Evolutionary conservation across 139 green algal genomes (phyloP), one percentile per base, ranked within the genome.

Genomic region (Raphidocelis subcapitata): DNA sequence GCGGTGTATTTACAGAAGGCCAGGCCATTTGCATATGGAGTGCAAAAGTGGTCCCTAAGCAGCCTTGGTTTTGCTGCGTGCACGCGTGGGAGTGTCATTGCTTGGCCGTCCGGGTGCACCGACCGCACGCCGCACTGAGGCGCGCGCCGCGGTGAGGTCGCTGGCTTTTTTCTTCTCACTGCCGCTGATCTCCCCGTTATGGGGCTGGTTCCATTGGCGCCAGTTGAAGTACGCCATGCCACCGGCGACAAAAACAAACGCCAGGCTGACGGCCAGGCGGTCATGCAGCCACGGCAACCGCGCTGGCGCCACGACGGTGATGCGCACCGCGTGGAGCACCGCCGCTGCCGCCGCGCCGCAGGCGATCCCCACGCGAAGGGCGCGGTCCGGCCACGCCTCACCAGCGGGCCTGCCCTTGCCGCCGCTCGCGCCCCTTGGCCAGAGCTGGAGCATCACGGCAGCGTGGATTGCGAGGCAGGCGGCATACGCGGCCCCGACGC

Each of bases 401-500:
- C 46, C 54, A 35, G 56, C 44, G 32, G 35, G 4, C 41, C 54
- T 18, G 12, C 37, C 67, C 21, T 37, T 41, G 5, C 21, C 28
- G 28, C n/a, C 47, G 3, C 3, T 5, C 47, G 46, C 16, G 10
- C 28, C 32, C 10, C 62, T n/a, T 18, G 60, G n/a, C 26, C 28
- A n/a, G 33, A 72, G 55, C 18, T 41, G 54, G n/a, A 62, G 37
- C 54, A 81, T 44, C 14, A 76, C 64, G 0, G 62, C 49, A 2
- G 72, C 61, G 72, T 82, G 92, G 0, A 88, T 21, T 10, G 80
- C 28, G 16, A 80, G 54, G 3, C 78, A 41, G 1, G 72, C 86
- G 0, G 77, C 15, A 68, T 96, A 96, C n/a, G 92, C 85, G 62
- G 90, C 31, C 4, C 49, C 68, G 33, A 96, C 73, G 2, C 92